Evolutionary conservation across 352 stramenopile genomes (phyloP), one percentile per base, ranked within the genome.

Genomic region (Pythium brachiatum): DNA sequence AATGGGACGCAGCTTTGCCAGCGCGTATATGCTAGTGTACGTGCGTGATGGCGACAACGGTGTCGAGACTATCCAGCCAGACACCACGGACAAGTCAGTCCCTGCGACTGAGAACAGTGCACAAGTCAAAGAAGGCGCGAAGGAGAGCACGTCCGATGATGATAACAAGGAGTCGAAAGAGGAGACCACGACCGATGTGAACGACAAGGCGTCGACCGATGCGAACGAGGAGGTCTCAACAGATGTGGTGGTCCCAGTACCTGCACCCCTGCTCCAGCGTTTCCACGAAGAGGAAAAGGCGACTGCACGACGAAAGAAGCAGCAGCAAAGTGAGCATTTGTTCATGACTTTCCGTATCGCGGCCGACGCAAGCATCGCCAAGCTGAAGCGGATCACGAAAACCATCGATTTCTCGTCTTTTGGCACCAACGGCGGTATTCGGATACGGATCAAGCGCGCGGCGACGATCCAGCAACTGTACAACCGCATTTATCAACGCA

Each of bases 11-110:
- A 95, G 72, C 39, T 94, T 90, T 57, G 86, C 85, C 4, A 96
- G 87, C 36, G 87, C 87, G 4, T 96, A 96, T 59, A 96, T 96
- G 87, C 84, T 96, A 4, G 87, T 95, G 29, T 95, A 95, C 56
- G 76, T 95, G 15, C 86, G 86, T 2, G 83, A 92, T 50, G 83
- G 83, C 13, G 69, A 81, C 29, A 94, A 90, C 41, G 85, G 89
- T 39, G 86, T 89, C 48, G 70, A 54, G 53, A 76, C 68, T 3
- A 90, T 92, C 55, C 64, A 76, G n/a, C 41, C 18, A 46, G 67
- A 76, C 7, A 44, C 43, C 1, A 26, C n/a, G 13, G 51, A 66
- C n/a, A 18, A 51, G 8, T 29, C 38, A 9, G 50, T 60, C 4
- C 11, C 39, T 18, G 36, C 27, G 18, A 21, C 8, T 1, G 60